Percentiles rank a stretch among this genome's conserved stretches.
Evolutionary conservation across 768 basidiomycete genomes (phyloP).

Genomic region (Suillus brevipes): DNA sequence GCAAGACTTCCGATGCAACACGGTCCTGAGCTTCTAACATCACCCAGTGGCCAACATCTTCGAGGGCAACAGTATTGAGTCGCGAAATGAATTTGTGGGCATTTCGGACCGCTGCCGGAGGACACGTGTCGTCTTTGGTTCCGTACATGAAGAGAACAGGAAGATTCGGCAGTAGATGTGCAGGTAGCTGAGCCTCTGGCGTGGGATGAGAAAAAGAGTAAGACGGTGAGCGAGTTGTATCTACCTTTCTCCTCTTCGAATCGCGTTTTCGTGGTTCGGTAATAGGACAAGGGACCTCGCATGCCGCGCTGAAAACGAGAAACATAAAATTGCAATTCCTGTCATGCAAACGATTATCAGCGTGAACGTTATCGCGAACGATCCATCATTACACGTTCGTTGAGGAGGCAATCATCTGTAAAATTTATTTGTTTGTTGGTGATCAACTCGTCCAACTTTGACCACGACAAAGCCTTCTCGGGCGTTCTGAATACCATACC

Average conservation of each 20-base stretch:
- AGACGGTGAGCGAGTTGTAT: neutral
- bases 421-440: neutral
- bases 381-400: constrained; percentile 17
- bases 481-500: constrained; percentile 11
- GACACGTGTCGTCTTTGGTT: constrained; percentile 51
- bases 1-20: constrained; percentile 48
- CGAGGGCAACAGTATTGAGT: constrained; percentile 51
- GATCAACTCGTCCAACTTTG: constrained; percentile 4
- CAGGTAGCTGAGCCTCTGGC: constrained; percentile 45
- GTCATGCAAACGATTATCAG: constrained; percentile 5
- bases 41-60: constrained; percentile 68
- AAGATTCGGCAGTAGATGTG: constrained; percentile 45
- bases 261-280: constrained; percentile 60
- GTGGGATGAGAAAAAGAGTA: neutral
- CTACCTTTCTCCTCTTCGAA: constrained; percentile 64
- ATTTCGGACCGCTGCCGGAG: constrained; percentile 40
- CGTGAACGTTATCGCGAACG: neutral
- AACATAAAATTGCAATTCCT: constrained; percentile 61
- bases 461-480: neutral
- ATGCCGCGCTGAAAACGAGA: constrained; percentile 49
- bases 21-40: constrained; percentile 61
- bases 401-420: constrained; percentile 19
- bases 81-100: constrained; percentile 50
- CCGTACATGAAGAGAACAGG: constrained; percentile 67
- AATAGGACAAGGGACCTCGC: constrained; percentile 77